A percentile compares a stretch with the other conserved stretches of the same genome.
phyloP scores from a whole-genome alignment of 345 rosid genomes.

The Pistacia vera region DNA sequence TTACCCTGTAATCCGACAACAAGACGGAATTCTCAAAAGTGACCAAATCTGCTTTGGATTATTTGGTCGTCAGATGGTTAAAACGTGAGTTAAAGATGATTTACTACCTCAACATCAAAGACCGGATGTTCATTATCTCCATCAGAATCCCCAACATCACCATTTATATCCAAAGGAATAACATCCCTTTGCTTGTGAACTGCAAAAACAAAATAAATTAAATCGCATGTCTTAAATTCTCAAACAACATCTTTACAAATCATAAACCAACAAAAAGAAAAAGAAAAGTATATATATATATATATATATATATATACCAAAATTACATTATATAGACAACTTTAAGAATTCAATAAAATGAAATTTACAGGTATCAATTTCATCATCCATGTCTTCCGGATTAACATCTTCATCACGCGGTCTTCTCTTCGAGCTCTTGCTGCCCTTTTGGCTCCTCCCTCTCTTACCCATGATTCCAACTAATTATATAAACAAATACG shows the following conservation, averaged over 20 bases:
- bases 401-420: slow-evolving; percentile 34
- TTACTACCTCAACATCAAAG: slow-evolving; percentile 59
- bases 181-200: slow-evolving; percentile 90
- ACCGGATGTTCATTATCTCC: slow-evolving; percentile 77
- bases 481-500: too few species aligned
- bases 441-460: slow-evolving; percentile 45
- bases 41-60: not conserved
- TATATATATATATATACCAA: too few species aligned
- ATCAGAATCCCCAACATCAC: slow-evolving; percentile 60
- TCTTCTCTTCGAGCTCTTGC: slow-evolving; percentile 42
- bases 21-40: not conserved
- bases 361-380: slow-evolving; percentile 66
- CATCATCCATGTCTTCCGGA: slow-evolving; percentile 60
- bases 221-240: not conserved
- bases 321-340: not conserved
- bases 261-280: too few species aligned
- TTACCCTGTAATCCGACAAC: slow-evolving; percentile 18
- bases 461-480: slow-evolving; percentile 60
- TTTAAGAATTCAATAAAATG: not conserved
- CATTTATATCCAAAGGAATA: slow-evolving; percentile 66
- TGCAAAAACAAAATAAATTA: slow-evolving; percentile 26
- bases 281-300: too few species aligned
- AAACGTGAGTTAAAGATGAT: not conserved
- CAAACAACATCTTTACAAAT: not conserved
- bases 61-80: not conserved